Conservation (phyloP, 768 basidiomycete species). For the Lentinula sp. region DNA sequence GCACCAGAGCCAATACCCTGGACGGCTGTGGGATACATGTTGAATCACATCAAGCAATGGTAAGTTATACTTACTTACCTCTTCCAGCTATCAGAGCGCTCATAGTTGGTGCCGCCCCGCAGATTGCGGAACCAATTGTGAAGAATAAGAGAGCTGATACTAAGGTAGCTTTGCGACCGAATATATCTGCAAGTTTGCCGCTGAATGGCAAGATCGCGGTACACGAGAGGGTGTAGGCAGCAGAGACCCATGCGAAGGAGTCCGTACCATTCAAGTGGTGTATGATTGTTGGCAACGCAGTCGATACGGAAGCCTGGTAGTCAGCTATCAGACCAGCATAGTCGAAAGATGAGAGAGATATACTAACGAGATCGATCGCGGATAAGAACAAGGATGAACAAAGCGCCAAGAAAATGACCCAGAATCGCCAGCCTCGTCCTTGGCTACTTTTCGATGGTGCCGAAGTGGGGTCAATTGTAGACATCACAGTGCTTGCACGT, state of each 20-base stretch:
- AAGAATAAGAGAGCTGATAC: neutral
- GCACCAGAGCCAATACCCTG: neutral
- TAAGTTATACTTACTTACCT: neutral
- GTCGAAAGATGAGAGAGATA: too few species aligned
- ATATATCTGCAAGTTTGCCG: slow-evolving; percentile 9
- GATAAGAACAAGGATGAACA: too few species aligned
- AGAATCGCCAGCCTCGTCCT: too few species aligned
- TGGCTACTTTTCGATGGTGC: too few species aligned
- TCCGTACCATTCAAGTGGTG: slow-evolving; percentile 13
- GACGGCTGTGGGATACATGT: neutral
- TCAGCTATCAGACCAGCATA: too few species aligned
- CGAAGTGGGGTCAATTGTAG: too few species aligned
- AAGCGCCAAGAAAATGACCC: too few species aligned
- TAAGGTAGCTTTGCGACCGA: neutral
- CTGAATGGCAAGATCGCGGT: too few species aligned
- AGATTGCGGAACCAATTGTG: neutral
- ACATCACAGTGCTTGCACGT: too few species aligned
- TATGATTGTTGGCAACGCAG: slow-evolving; percentile 18
- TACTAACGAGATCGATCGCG: too few species aligned
- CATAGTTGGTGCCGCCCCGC: neutral
- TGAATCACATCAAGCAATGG: neutral
- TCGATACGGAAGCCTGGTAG: neutral
- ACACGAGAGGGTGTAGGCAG: too few species aligned
- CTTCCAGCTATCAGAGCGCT: neutral
- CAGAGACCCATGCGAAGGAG: slow-evolving; percentile 22